phyloP scores from a whole-genome alignment of 192 early-diverging fungal species.

The Coemansia reversa region DNA sequence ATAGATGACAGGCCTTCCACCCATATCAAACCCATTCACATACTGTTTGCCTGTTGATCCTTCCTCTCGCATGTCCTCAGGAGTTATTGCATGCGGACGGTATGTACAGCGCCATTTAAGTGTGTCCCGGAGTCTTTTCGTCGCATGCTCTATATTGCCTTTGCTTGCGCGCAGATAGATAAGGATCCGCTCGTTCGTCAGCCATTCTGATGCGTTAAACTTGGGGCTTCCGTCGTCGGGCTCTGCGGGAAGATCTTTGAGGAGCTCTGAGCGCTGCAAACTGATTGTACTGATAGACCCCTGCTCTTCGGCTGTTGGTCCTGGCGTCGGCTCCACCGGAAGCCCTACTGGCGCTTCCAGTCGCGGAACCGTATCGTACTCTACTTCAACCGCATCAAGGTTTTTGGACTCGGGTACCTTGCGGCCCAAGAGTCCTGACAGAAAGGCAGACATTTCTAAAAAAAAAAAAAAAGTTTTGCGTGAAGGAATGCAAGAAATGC shows the following conservation, averaged over 20 bases:
- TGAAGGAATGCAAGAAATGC: neutral
- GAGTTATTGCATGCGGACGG: constrained; percentile 65
- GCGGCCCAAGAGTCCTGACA: constrained; percentile 7
- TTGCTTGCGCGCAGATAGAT: constrained; percentile 70
- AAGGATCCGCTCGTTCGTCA: constrained; percentile 52
- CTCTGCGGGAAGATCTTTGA: constrained; percentile 39
- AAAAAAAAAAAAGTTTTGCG: neutral
- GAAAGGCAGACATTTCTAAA: neutral
- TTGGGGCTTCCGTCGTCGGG: constrained; percentile 15
- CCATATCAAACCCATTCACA: constrained; percentile 73
- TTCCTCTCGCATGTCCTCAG: constrained; percentile 69
- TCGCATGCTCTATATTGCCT: constrained; percentile 59
- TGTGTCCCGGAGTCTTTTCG: constrained; percentile 63
- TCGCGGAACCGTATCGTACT: constrained; percentile 28
- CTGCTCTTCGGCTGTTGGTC: constrained; percentile 37
- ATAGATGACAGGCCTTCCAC: constrained; percentile 69
- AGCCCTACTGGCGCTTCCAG: constrained; percentile 12
- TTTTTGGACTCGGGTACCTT: neutral
- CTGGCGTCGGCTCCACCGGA: constrained; percentile 22
- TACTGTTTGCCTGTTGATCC: constrained; percentile 76
- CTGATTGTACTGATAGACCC: constrained; percentile 12
- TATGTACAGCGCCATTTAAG: constrained; percentile 75
- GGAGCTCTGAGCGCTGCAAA: constrained; percentile 21
- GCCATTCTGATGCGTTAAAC: constrained; percentile 29
- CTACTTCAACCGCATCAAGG: neutral